Evolutionary conservation across 2,329 filamentous ascomycete species (phyloP), one percentile per base, ranked within the genome.

Genomic region (Fusarium illudens): DNA sequence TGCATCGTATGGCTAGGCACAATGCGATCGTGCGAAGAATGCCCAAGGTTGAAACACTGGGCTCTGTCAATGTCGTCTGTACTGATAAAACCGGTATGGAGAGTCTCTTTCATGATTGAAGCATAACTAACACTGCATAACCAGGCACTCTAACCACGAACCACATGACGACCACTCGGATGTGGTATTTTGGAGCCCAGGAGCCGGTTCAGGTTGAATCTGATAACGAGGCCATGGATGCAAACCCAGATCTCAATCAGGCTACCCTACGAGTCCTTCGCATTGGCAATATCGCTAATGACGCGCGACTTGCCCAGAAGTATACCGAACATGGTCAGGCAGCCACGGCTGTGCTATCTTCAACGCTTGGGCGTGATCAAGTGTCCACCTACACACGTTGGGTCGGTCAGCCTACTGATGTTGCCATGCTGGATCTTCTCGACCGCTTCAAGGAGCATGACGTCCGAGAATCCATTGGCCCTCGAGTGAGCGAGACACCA

Each of bases 21-120:
- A 93, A 97, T 77, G 96, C 96, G 9, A 99, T 99, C 77, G 95
- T 99, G 63, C 91, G 96, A 71, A 91, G 92, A 75, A 91, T 99
- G 80, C 96, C 96, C 20, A 98, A 96, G 79, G 96, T 99, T 9
- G 96, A 99, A 78, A 99, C 96, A 1, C 82, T 99, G 6, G 96
- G 96, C 9, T 97, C 94, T n/a, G 96, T 99, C 62, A 99, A 98
- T 74, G 94, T 99, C n/a, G 93, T 99, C 7, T 99, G 96, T 82
- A 97, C 94, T 71, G 96, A 99, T 83, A 99, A 99, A 82, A 99
- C 96, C 42, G 93, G 89, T 89, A 80, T 72, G 77, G 64, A 15
- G 27, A 27, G 15, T 51, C 13, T 46, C 37, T 29, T 3, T 12
- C 11, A 27, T 42, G 2, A 5, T 34, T 27, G 25, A 33, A 27